Percentiles rank a stretch among this genome's conserved stretches.
phyloP scores from a whole-genome alignment of 2,329 filamentous ascomycete species.

The Huntiella decipiens region DNA sequence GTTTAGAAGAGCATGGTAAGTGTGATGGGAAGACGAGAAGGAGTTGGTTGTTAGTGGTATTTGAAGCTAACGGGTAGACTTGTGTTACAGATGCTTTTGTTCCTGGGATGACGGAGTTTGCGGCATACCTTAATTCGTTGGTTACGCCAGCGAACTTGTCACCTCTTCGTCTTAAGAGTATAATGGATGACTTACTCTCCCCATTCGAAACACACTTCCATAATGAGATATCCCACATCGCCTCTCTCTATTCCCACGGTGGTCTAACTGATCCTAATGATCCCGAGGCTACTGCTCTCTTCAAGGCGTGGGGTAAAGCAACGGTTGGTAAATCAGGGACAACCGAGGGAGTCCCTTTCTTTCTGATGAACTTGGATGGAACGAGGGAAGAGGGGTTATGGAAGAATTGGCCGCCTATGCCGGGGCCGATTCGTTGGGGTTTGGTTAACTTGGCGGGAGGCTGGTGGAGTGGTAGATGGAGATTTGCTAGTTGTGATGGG shows the following conservation, averaged over 20 bases:
- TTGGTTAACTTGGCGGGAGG: slow-evolving; percentile 38
- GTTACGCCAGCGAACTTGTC: slow-evolving; percentile 23
- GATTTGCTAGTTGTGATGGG: slow-evolving; percentile 42
- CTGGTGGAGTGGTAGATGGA: slow-evolving; percentile 40
- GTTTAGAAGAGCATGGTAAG: slow-evolving; percentile 35
- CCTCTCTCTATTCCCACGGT: slow-evolving; percentile 28
- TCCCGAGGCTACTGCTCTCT: slow-evolving; percentile 27
- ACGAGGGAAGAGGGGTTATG: slow-evolving; percentile 40
- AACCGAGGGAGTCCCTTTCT: slow-evolving; percentile 43
- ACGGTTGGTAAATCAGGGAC: slow-evolving; percentile 42
- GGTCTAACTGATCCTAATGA: slow-evolving; percentile 29
- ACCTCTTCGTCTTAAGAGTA: slow-evolving; percentile 24
- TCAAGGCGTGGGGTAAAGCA: slow-evolving; percentile 43
- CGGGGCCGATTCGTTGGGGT: slow-evolving; percentile 37
- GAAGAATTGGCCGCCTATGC: slow-evolving; percentile 47
- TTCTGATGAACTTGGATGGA: slow-evolving; percentile 42
- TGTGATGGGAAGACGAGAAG: neutral
- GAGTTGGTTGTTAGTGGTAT: neutral
- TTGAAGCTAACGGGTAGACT: neutral
- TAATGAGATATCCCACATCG: slow-evolving; percentile 33
- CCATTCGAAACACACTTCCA: slow-evolving; percentile 37
- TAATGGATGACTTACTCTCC: slow-evolving; percentile 31
- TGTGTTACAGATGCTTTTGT: slow-evolving; percentile 26
- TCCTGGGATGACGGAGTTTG: slow-evolving; percentile 29
- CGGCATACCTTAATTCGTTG: slow-evolving; percentile 29